Base-by-base conservation (phyloP, 495 filamentous ascomycete species). In the Cercophora newfieldiana region DNA sequence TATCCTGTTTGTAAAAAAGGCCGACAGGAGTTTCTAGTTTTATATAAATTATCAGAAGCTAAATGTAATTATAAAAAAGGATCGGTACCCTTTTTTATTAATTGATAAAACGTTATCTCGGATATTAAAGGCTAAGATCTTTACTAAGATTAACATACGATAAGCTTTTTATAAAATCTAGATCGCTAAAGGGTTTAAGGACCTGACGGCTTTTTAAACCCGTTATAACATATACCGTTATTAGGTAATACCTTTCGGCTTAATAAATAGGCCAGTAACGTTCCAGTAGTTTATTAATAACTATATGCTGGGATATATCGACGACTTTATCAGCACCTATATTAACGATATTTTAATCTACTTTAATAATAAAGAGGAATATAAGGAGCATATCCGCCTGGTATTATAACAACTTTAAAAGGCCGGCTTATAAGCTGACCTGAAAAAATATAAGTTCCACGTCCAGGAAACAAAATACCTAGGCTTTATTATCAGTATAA, bases 201-300 rank as follows among this genome's bases (percentile, higher is more conserved):
- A 75, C 8, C 53, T 74, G 2, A 82, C 67, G 4, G 68, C 69
- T 0, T 81, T 82, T 29, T 14, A 63, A 0, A 80, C 68, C 0
- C 19, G 66, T n/a, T 78, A 71, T 26, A 59, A 72, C 1, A 25
- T 44, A 0, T 82, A 70, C 44, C 67, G 80, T 55, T 81, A 74
- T 50, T 25, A 60, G 0, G 72, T 81, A 0, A 54, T 79, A 49
- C 72, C 73, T 1, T 81, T 82, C 63, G 65, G 71, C 0, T 54
- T 82, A 0, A 75, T 33, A 0, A 70, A 72, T 25, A 64, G 57
- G 0, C 71, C 67, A 12, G 49, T 65, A 0, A 75, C 65, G 0
- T 80, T 72, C 31, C 66, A 81, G 30, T 18, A 58, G 0, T 75
- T 62, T 30, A 78, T 79, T 19, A 79, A 81, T 56, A 21, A 73